Evolutionary conservation across 139 green algal species (phyloP).

Genomic region (Haematococcus sp.): DNA sequence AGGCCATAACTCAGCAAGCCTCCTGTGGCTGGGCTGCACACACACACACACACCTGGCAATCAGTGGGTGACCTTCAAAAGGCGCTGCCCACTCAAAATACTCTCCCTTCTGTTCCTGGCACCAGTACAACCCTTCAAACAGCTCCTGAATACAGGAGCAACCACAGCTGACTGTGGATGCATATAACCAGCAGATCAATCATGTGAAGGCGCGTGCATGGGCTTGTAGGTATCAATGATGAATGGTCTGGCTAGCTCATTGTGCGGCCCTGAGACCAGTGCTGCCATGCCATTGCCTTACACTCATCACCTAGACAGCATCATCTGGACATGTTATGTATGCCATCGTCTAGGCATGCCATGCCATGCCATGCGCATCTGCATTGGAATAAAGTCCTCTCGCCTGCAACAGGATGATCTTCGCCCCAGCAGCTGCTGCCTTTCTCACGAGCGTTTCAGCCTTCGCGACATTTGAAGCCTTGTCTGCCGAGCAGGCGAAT

Average conservation of each 20-base stretch:
- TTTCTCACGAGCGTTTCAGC: constrained; percentile 51
- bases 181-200: too few relatives aligned
- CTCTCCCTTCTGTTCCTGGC: constrained; percentile 49
- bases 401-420: constrained; percentile 73
- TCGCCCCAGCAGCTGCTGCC: constrained; percentile 53
- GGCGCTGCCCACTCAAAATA: constrained; percentile 48
- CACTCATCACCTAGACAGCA: too few relatives aligned
- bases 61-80: constrained; percentile 41
- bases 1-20: not conserved
- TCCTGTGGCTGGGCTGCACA: not conserved
- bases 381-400: not conserved
- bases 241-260: too few relatives aligned
- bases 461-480: constrained; percentile 26
- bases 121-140: constrained; percentile 66
- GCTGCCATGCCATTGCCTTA: too few relatives aligned
- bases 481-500: constrained; percentile 8
- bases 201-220: too few relatives aligned
- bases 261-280: too few relatives aligned
- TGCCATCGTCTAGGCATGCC: too few relatives aligned
- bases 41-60: constrained; percentile 8
- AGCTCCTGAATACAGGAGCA: constrained; percentile 63
- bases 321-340: too few relatives aligned
- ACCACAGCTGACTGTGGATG: too few relatives aligned
- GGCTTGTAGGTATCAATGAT: too few relatives aligned
- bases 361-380: not conserved